Base-by-base conservation (phyloP, 805 yeast species). In the Lipomyces sp. region DNA sequence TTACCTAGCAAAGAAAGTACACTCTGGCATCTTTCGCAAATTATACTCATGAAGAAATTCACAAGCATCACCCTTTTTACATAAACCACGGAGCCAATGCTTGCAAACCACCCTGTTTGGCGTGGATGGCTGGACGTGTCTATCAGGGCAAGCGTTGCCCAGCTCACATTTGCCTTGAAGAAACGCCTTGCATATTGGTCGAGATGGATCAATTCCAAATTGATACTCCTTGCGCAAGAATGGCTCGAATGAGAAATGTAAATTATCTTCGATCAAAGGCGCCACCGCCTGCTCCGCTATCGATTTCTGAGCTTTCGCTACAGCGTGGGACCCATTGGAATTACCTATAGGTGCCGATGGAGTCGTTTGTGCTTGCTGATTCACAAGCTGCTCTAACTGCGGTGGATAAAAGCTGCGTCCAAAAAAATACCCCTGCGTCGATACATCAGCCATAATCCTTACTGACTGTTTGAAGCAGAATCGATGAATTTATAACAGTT, bases 71-170 rank as follows among this genome's bases (percentile, higher is more conserved):
- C 96, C 96, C 81, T 94, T 94, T 79, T 95, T 95, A 79, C 99
- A 95, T 45, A 95, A 84, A 0, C 99, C 99, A 71, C 98, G 85
- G 45, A 95, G 85, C 99, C 99, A 95, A 81, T 95, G 98, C 82
- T 95, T 94, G 77, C 99, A 95, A 3, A 95, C 99, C 62, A 95
- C 91, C 73, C 89, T 88, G 76, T 88, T 88, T 62, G 84, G 81
- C 74, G 85, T 86, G 57, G 83, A 84, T 61, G 85, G 87, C 60
- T 86, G 84, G 42, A 88, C 88, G 78, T 94, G 98, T 75, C 92
- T 90, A 79, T 90, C 87, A 29, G 93, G 93, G 76, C 98, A 94
- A 59, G 83, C 83, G n/a, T 83, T 81, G 6, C 98, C 97, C 66
- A 88, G 82, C 2, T 98, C 97, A 78, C 98, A 94, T 15, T 86